Base-by-base conservation (phyloP, 1,284 basidiomycete genomes). In the Ceraceosorus bombacis region DNA sequence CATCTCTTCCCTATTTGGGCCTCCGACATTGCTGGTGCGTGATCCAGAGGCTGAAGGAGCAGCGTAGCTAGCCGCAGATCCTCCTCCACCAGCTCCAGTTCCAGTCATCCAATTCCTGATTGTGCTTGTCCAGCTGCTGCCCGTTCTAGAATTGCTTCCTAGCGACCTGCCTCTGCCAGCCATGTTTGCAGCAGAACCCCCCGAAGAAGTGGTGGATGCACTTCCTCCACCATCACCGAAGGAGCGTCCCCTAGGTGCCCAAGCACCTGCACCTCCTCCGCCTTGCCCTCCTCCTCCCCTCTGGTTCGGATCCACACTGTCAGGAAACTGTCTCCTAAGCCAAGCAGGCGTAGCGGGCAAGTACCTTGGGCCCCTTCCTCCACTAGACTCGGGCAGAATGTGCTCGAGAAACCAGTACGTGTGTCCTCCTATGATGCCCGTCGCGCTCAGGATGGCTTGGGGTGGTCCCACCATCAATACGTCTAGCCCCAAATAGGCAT, bases 391-490 rank as follows among this genome's bases (percentile, higher is more conserved):
- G 8, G 59, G 66, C 1, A 57, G 51, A 38, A 61, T 51, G 51
- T 63, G 54, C 27, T 58, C 57, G 5, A 74, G 55, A 39, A 74
- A 57, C 61, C 67, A 76, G 60, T 75, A 90, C 3, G 83, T 76
- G 72, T 91, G 88, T 0, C 88, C 89, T 0, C 86, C 82, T 48
- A 89, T 80, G 17, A 87, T 81, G 1, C 89, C 90, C 0, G 86
- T 86, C 39, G 88, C 74, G 53, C 82, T 80, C 57, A 80, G 73
- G 1, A 85, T 82, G 3, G 85, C 87, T 4, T 81, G 82, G 0
- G 59, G 46, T 0, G 84, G 84, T 3, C 89, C 89, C 9, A 79
- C 84, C 63, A 82, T 82, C 67, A 90, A 73, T 48, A 88, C 73
- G 77, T 91, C 89, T 69, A 92, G 78, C 43, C 71, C 83, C 56